phyloP scores from a whole-genome alignment of 768 basidiomycete genomes.

The Exidia glandulosa region DNA sequence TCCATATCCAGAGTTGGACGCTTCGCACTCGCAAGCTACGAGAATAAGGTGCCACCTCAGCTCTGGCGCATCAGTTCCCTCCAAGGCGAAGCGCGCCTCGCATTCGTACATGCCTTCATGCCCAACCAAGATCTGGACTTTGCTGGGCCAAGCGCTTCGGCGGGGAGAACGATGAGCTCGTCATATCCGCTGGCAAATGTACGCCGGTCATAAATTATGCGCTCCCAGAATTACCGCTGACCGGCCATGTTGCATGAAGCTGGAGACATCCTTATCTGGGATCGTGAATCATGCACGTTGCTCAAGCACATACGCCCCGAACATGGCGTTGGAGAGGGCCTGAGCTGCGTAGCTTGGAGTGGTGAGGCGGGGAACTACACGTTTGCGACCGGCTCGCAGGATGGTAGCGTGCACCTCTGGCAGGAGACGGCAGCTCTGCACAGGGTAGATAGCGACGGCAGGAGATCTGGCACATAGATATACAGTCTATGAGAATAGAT shows the following conservation, averaged over 20 bases:
- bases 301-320: conserved; percentile 9
- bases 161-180: conserved; percentile 10
- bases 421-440: conserved; percentile 4
- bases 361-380: conserved; percentile 4
- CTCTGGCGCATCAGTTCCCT: conserved; percentile 13
- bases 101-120: conserved; percentile 8
- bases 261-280: conserved; percentile 13
- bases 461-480: not conserved
- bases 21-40: conserved; percentile 60
- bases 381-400: conserved; percentile 10
- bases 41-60: conserved; percentile 38
- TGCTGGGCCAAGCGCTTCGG: conserved; percentile 11
- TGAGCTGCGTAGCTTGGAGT: conserved; percentile 13
- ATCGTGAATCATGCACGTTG: conserved; percentile 9
- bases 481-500: not conserved
- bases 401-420: conserved; percentile 11
- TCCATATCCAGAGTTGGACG: conserved; percentile 50
- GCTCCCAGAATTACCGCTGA: not conserved
- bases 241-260: conserved; percentile 1
- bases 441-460: not conserved
- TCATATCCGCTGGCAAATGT: conserved; percentile 12
- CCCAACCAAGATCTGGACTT: conserved; percentile 7
- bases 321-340: conserved; percentile 7
- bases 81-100: conserved; percentile 12
- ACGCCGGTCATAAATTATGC: not conserved